phyloP scores from a whole-genome alignment of 352 stramenopile species.

The Globisporangium abappressorium region DNA sequence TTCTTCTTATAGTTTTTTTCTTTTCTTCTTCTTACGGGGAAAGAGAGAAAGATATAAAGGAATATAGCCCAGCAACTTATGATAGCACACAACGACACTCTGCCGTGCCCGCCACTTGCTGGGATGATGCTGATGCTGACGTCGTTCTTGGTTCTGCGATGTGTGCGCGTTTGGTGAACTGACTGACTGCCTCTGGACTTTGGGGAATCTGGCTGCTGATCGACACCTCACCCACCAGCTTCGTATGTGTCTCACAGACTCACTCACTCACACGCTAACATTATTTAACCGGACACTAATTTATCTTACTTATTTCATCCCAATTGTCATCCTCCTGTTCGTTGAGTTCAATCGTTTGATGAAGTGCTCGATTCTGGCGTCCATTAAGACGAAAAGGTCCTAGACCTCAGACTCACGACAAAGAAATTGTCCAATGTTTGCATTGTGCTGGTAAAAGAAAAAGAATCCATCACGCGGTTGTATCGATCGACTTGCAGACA shows the following conservation, averaged over 20 bases:
- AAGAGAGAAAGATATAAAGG: constrained; percentile 9
- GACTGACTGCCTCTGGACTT: background rate
- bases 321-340: too few relatives aligned
- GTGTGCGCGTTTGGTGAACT: background rate
- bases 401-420: background rate
- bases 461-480: background rate
- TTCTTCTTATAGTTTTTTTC: constrained; percentile 12
- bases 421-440: background rate
- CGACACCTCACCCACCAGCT: background rate
- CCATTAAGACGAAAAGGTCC: background rate
- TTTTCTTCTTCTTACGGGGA: background rate
- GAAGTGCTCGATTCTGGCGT: background rate
- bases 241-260: background rate
- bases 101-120: background rate
- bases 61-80: constrained; percentile 12
- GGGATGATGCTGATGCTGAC: background rate
- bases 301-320: background rate
- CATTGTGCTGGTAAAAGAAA: background rate
- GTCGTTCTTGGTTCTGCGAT: background rate
- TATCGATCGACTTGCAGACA: background rate
- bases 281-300: constrained; percentile 2
- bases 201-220: background rate
- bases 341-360: too few relatives aligned
- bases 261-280: background rate
- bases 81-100: constrained; percentile 4